A percentile compares a stretch with the other conserved stretches of the same genome.
phyloP scores from a whole-genome alignment of 805 yeast genomes.

The Myxozyma monticola region DNA sequence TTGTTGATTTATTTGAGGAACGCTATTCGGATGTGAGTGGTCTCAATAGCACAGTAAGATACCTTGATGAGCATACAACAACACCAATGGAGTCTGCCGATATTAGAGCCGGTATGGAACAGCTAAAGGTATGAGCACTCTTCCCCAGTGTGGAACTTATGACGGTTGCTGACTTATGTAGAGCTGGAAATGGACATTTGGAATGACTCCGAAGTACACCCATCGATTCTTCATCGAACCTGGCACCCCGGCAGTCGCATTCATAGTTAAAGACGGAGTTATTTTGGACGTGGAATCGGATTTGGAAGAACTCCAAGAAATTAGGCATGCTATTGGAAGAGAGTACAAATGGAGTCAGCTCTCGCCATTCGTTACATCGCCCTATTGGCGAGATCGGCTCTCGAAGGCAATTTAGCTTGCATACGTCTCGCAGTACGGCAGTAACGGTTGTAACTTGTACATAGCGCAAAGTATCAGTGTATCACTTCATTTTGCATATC shows the following conservation, averaged over 20 bases:
- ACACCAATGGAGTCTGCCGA: conserved; percentile 2
- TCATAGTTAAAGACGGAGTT: conserved; percentile 13
- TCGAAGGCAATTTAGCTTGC: neutral
- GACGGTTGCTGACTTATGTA: neutral
- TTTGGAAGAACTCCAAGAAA: neutral
- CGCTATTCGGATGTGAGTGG: conserved; percentile 32
- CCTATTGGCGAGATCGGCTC: neutral
- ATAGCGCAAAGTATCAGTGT: too few relatives aligned
- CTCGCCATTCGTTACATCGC: neutral
- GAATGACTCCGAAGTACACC: conserved; percentile 72
- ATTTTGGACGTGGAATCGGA: conserved; percentile 2
- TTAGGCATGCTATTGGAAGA: conserved; percentile 6
- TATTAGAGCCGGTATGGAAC: conserved; percentile 5
- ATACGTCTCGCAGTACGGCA: too few relatives aligned
- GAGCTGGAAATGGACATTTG: conserved; percentile 73
- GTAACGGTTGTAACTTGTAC: too few relatives aligned
- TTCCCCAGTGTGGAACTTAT: neutral
- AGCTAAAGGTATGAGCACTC: conserved; percentile 16
- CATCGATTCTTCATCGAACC: conserved; percentile 43
- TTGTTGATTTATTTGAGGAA: conserved; percentile 45
- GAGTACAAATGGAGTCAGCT: conserved; percentile 7
- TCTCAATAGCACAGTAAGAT: neutral
- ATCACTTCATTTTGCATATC: too few relatives aligned
- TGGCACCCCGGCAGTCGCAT: conserved; percentile 3
- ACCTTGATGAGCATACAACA: conserved; percentile 14